A percentile compares a stretch with the other conserved stretches of the same genome.
Evolutionary conservation across 176 grass and related monocot species (phyloP).

Genomic region (Pontederia paniculata): DNA sequence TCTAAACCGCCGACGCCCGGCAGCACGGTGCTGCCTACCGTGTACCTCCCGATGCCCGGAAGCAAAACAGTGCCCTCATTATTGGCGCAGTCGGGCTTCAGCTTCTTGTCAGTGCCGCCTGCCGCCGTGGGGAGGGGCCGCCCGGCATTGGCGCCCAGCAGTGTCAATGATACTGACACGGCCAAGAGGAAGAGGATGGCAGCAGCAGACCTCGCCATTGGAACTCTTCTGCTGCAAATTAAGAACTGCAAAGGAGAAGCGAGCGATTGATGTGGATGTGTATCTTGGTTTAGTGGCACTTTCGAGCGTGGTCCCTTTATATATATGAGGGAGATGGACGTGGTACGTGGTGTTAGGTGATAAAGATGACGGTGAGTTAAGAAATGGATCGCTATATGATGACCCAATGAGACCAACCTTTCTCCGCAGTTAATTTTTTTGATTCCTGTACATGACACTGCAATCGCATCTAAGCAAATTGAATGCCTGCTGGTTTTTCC

Average conservation of each 20-base stretch:
- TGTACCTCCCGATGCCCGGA: slow-evolving; percentile 47
- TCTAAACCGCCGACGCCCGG: slow-evolving; percentile 45
- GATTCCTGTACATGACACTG: neutral
- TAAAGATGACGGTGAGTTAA: too few relatives aligned
- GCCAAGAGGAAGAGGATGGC: neutral
- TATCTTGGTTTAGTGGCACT: too few relatives aligned
- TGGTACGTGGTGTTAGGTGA: too few relatives aligned
- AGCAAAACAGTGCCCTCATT: slow-evolving; percentile 31
- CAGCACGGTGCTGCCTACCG: slow-evolving; percentile 20
- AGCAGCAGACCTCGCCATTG: neutral
- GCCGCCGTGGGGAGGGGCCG: neutral
- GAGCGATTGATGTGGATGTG: too few relatives aligned
- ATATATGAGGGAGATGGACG: too few relatives aligned
- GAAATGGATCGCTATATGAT: too few relatives aligned
- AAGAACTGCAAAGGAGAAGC: neutral
- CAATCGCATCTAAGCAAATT: neutral
- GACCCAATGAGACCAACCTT: neutral
- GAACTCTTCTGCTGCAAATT: too few relatives aligned
- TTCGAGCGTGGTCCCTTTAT: too few relatives aligned
- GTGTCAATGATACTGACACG: neutral
- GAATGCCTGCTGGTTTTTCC: neutral
- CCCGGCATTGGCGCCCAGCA: neutral
- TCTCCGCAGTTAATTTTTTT: neutral
- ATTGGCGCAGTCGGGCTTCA: neutral
- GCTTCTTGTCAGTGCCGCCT: neutral